Conservation (phyloP, 2,329 filamentous ascomycete genomes). For the Ilyonectria destructans region DNA sequence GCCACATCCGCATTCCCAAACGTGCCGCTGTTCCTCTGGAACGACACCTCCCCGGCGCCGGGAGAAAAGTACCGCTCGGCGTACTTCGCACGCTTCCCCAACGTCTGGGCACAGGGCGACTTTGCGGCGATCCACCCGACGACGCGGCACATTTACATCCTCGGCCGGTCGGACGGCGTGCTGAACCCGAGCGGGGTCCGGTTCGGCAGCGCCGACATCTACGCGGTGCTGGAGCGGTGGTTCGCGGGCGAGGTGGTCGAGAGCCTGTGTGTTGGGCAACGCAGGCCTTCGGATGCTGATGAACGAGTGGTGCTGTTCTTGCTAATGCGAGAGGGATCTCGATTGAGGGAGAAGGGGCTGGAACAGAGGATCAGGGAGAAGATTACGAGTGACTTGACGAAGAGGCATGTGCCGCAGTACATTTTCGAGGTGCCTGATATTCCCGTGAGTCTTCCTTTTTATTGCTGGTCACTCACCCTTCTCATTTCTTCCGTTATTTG, state of each 20-base stretch:
- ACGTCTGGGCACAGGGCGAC: conserved; percentile 88
- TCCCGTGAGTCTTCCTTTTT: conserved; percentile 70
- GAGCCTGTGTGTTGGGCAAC: conserved; percentile 85
- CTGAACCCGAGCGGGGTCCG: conserved; percentile 85
- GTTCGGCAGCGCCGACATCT: conserved; percentile 87
- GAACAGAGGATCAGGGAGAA: conserved; percentile 74
- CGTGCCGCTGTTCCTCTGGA: conserved; percentile 79
- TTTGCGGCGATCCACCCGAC: conserved; percentile 80
- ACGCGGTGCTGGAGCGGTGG: conserved; percentile 78
- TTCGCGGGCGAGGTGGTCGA: conserved; percentile 78
- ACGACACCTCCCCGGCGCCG: conserved; percentile 64
- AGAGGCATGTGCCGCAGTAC: conserved; percentile 83
- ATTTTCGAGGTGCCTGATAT: conserved; percentile 88
- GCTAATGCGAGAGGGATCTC: conserved; percentile 70
- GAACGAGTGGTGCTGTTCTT: conserved; percentile 72
- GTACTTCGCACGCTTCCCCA: conserved; percentile 75
- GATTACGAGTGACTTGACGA: conserved; percentile 78
- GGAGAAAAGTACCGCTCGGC: conserved; percentile 73
- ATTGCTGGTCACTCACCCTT: neutral
- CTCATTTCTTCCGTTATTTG: too few relatives aligned
- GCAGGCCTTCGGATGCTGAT: conserved; percentile 71
- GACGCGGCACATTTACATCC: conserved; percentile 77
- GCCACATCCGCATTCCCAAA: conserved; percentile 82
- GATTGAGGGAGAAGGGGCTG: conserved; percentile 67
- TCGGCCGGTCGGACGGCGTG: conserved; percentile 84